A percentile compares a stretch with the other conserved stretches of the same genome.
phyloP scores from a whole-genome alignment of 305 asterid species.

The Solanum chacoense region DNA sequence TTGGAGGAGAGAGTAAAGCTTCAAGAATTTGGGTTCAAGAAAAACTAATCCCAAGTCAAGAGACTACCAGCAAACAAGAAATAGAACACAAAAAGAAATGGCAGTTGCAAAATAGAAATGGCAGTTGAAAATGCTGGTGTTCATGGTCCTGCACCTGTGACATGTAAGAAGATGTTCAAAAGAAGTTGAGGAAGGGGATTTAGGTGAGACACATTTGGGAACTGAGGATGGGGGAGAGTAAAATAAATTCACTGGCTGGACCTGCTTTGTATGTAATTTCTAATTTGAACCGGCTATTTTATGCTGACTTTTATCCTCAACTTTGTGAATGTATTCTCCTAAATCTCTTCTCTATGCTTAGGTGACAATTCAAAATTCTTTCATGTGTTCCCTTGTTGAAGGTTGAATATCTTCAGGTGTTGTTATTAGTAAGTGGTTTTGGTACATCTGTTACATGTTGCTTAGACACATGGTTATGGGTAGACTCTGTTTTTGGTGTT shows the following conservation, averaged over 20 bases:
- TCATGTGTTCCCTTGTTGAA: neutral
- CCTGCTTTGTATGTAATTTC: neutral
- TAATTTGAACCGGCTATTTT: neutral
- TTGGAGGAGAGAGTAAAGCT: slow-evolving; percentile 16
- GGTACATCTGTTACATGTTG: neutral
- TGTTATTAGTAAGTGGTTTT: neutral
- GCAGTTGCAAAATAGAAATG: slow-evolving; percentile 9
- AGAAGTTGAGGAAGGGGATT: neutral
- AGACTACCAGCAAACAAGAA: neutral
- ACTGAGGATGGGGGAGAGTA: slow-evolving; percentile 6
- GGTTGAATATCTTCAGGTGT: neutral
- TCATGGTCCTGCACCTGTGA: neutral
- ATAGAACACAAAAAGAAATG: slow-evolving; percentile 4
- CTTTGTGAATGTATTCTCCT: neutral
- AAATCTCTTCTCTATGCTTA: neutral
- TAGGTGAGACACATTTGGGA: neutral
- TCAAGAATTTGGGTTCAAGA: slow-evolving; percentile 15
- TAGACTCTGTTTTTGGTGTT: neutral
- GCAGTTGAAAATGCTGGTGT: slow-evolving; percentile 9
- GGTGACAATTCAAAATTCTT: neutral
- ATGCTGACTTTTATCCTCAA: neutral
- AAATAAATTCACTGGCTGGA: neutral
- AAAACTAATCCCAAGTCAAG: slow-evolving; percentile 13
- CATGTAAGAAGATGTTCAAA: neutral
- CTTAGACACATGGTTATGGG: neutral